Conservation (phyloP, 2,329 filamentous ascomycete species). For the Trichoderma polysporum region DNA sequence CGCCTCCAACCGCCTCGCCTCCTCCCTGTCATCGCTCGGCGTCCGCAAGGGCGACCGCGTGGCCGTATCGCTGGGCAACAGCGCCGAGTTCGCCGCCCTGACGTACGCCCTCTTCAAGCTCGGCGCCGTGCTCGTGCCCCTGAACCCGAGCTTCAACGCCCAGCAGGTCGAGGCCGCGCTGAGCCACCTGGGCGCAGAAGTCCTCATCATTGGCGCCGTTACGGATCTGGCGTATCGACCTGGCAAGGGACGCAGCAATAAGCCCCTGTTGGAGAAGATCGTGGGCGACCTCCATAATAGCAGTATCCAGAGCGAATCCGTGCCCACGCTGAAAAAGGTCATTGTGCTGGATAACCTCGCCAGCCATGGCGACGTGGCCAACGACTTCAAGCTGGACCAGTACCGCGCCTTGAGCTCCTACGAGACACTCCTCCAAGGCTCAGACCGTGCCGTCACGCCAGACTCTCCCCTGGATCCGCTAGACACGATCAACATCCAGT, state of each 20-base stretch:
- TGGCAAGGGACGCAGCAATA: slow-evolving; percentile 53
- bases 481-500: slow-evolving; percentile 92
- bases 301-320: slow-evolving; percentile 35
- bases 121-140: slow-evolving; percentile 87
- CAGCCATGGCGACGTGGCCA: slow-evolving; percentile 44
- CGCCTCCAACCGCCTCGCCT: slow-evolving; percentile 72
- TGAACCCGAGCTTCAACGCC: slow-evolving; percentile 87
- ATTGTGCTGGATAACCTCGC: slow-evolving; percentile 76
- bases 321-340: slow-evolving; percentile 70
- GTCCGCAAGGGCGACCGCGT: slow-evolving; percentile 82
- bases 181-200: slow-evolving; percentile 67
- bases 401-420: slow-evolving; percentile 48
- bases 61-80: slow-evolving; percentile 83
- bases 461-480: slow-evolving; percentile 51
- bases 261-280: slow-evolving; percentile 46
- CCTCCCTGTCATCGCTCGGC: slow-evolving; percentile 66
- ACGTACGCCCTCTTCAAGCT: slow-evolving; percentile 93
- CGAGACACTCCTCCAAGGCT: slow-evolving; percentile 39
- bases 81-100: slow-evolving; percentile 76
- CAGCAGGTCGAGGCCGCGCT: slow-evolving; percentile 76
- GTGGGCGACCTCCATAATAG: slow-evolving; percentile 39
- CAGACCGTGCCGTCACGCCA: slow-evolving; percentile 39
- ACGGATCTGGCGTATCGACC: slow-evolving; percentile 74
- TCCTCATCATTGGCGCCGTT: slow-evolving; percentile 83
- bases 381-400: slow-evolving; percentile 44